Conservation (phyloP, 192 early-diverging fungal species). For the Dissophora ornata region DNA sequence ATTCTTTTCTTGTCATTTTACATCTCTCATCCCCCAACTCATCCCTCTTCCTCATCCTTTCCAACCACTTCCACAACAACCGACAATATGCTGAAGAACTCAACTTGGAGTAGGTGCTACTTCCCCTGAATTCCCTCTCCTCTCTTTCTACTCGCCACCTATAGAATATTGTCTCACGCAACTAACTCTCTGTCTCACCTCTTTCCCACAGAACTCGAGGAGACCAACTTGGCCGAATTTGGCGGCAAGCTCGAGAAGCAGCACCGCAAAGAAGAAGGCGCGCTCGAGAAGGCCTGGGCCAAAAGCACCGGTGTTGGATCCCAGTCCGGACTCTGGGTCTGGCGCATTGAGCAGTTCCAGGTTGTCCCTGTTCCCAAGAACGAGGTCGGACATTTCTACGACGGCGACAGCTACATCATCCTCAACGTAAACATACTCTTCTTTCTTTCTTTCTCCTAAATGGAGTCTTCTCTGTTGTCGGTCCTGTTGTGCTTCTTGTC, state of each 20-base stretch:
- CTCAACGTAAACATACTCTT: slow-evolving; percentile 64
- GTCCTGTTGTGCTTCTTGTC: background rate
- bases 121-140: background rate
- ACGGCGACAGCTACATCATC: slow-evolving; percentile 82
- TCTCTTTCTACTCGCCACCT: too few species aligned
- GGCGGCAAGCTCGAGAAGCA: slow-evolving; percentile 71
- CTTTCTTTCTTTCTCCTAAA: too few species aligned
- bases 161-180: too few species aligned
- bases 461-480: too few species aligned
- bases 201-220: slow-evolving; percentile 28
- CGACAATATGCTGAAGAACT: slow-evolving; percentile 53
- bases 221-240: slow-evolving; percentile 69
- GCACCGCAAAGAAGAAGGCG: slow-evolving; percentile 65
- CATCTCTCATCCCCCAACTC: background rate
- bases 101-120: slow-evolving; percentile 52
- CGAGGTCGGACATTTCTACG: slow-evolving; percentile 75
- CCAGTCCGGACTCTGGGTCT: slow-evolving; percentile 69
- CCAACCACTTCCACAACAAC: too few species aligned
- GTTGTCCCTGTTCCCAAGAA: slow-evolving; percentile 71
- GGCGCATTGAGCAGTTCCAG: slow-evolving; percentile 85
- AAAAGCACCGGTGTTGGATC: slow-evolving; percentile 61
- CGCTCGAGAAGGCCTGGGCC: slow-evolving; percentile 70
- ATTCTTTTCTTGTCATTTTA: too few species aligned
- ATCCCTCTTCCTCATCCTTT: background rate
- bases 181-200: too few species aligned